These are phyloP conservation scores for Tylopilus sp. DNA, from an alignment of 768 basidiomycete species.

Conservation along the genomic window DNA sequence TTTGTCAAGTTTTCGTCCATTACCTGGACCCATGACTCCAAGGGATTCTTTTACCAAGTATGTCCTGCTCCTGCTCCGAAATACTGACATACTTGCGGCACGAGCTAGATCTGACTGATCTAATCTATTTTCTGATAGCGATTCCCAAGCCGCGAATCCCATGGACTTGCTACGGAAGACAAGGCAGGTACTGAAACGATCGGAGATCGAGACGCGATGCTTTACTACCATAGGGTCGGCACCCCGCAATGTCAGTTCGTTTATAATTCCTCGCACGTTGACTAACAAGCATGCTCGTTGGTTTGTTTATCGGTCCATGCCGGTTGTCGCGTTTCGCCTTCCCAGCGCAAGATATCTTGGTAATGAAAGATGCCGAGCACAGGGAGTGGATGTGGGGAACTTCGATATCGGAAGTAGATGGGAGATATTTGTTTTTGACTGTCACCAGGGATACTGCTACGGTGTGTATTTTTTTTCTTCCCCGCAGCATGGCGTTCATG, in stretches of 20 bases:
- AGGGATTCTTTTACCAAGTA: slow-evolving; percentile 83
- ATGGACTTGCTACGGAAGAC: slow-evolving; percentile 46
- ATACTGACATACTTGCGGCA: neutral
- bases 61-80: slow-evolving; percentile 5
- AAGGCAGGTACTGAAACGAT: slow-evolving; percentile 56
- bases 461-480: slow-evolving; percentile 34
- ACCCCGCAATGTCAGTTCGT: slow-evolving; percentile 58
- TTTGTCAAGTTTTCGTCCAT: slow-evolving; percentile 76
- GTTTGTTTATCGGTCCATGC: neutral
- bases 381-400: slow-evolving; percentile 63
- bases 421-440: slow-evolving; percentile 57
- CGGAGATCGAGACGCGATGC: slow-evolving; percentile 63
- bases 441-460: slow-evolving; percentile 58
- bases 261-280: neutral
- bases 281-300: slow-evolving; percentile 5
- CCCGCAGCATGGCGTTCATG: neutral
- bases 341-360: slow-evolving; percentile 64
- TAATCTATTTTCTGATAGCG: slow-evolving; percentile 35
- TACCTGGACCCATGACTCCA: slow-evolving; percentile 73
- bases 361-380: slow-evolving; percentile 60
- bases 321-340: slow-evolving; percentile 3
- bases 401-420: slow-evolving; percentile 56
- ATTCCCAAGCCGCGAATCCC: slow-evolving; percentile 50
- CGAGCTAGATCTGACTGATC: neutral
- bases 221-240: slow-evolving; percentile 74